Evolutionary conservation across 2,329 filamentous ascomycete genomes (phyloP).

Genomic region (Akanthomyces lecanii): DNA sequence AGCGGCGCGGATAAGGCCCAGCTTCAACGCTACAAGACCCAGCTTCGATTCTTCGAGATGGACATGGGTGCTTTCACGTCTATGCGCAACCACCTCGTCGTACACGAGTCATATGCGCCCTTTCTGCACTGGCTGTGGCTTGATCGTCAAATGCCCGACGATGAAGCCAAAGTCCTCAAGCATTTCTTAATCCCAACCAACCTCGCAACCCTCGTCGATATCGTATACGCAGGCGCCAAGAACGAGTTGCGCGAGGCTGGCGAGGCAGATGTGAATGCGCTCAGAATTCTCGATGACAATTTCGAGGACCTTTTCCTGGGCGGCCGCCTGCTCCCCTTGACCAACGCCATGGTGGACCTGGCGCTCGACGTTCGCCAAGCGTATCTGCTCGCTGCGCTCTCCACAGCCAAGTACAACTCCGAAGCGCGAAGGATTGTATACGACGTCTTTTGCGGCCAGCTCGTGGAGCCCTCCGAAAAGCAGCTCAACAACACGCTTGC

Average conservation of each 20-base stretch:
- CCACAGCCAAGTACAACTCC: neutral
- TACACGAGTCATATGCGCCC: neutral
- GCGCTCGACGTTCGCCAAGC: conserved; percentile 5
- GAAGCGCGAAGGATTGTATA: neutral
- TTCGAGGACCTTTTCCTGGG: neutral
- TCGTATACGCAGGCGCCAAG: neutral
- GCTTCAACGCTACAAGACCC: neutral
- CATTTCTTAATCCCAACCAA: neutral
- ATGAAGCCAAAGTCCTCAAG: neutral
- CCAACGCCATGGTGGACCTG: neutral
- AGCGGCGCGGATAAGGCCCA: neutral
- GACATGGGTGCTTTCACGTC: neutral
- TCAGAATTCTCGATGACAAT: neutral
- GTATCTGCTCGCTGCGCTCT: neutral
- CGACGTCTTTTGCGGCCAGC: neutral
- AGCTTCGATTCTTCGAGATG: neutral
- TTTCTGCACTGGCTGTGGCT: conserved; percentile 3
- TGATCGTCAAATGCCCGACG: neutral
- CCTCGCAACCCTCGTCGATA: neutral
- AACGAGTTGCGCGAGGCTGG: neutral
- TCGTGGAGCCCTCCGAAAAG: neutral
- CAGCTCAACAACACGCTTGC: neutral
- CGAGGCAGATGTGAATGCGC: neutral
- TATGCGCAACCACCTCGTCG: neutral
- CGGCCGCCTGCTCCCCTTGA: neutral